These are phyloP conservation scores for Fusarium xyrophilum DNA, from an alignment of 2,329 filamentous ascomycete genomes.

Conservation along the genomic window DNA sequence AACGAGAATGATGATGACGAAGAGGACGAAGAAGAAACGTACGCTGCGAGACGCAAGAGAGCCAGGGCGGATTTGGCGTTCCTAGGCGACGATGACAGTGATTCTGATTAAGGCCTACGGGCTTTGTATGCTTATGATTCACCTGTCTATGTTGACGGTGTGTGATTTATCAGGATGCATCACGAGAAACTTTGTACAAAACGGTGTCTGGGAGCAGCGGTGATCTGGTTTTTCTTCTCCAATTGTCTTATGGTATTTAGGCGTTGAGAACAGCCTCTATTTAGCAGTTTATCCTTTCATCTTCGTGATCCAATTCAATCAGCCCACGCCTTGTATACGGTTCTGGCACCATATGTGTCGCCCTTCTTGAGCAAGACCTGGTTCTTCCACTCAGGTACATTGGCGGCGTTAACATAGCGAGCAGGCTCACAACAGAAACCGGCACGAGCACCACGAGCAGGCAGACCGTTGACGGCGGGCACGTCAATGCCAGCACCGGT, in stretches of 20 bases:
- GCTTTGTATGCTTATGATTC: neutral
- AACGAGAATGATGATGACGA: slow-evolving; percentile 36
- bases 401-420: slow-evolving; percentile 87
- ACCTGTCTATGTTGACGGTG: neutral
- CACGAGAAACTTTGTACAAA: slow-evolving; percentile 29
- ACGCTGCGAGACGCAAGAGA: slow-evolving; percentile 55
- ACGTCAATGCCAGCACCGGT: slow-evolving; percentile 86
- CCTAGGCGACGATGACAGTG: slow-evolving; percentile 71
- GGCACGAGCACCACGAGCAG: slow-evolving; percentile 70
- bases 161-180: slow-evolving; percentile 15
- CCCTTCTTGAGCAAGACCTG: slow-evolving; percentile 86
- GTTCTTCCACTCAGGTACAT: slow-evolving; percentile 78
- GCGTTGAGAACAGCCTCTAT: slow-evolving; percentile 19
- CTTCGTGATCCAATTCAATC: slow-evolving; percentile 51
- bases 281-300: slow-evolving; percentile 8
- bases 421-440: slow-evolving; percentile 94
- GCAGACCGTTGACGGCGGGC: slow-evolving; percentile 66
- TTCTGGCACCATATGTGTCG: slow-evolving; percentile 79
- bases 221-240: slow-evolving; percentile 4
- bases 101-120: slow-evolving; percentile 59
- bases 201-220: slow-evolving; percentile 2
- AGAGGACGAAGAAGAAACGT: slow-evolving; percentile 44
- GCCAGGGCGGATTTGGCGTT: slow-evolving; percentile 67
- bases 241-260: slow-evolving; percentile 17
- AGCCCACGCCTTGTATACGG: slow-evolving; percentile 87